Evolutionary conservation across 2,329 filamentous ascomycete species (phyloP).

Genomic region (Fusarium globosum): DNA sequence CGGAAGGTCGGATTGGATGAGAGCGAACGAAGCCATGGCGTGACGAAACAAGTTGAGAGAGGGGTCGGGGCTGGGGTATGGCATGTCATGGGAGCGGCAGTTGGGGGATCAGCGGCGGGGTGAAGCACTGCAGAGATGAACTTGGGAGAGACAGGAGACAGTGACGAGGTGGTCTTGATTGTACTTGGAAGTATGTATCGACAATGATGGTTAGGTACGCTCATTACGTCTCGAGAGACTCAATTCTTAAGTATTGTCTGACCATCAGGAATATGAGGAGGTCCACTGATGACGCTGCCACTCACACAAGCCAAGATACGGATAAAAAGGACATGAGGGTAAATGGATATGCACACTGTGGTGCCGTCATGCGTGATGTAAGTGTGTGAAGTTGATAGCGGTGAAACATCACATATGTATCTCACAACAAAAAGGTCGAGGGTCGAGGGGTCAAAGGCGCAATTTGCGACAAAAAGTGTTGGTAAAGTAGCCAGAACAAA

Average conservation of each 20-base stretch:
- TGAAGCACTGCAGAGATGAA: background rate
- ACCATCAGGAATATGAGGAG: background rate
- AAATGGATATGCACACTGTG: slow-evolving; percentile 3
- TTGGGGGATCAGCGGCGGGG: slow-evolving; percentile 23
- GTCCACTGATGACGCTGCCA: background rate
- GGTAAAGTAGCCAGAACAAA: background rate
- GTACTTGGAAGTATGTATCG: background rate
- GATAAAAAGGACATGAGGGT: background rate
- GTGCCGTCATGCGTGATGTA: slow-evolving; percentile 10
- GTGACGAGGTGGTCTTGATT: background rate
- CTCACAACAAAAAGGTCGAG: background rate
- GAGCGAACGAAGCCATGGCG: slow-evolving; percentile 1
- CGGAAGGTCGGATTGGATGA: background rate
- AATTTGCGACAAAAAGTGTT: too few relatives aligned
- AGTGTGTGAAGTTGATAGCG: background rate
- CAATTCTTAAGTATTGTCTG: background rate
- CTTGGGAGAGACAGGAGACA: background rate
- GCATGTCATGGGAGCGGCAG: slow-evolving; percentile 15
- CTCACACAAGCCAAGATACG: background rate
- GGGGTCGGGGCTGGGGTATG: slow-evolving; percentile 10
- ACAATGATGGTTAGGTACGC: background rate
- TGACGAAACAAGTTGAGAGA: background rate
- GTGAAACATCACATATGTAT: background rate
- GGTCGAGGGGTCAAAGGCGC: background rate
- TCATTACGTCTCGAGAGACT: background rate